Evolutionary conservation across 805 yeast species (phyloP).

Genomic region (Zygotorulaspora sp.): DNA sequence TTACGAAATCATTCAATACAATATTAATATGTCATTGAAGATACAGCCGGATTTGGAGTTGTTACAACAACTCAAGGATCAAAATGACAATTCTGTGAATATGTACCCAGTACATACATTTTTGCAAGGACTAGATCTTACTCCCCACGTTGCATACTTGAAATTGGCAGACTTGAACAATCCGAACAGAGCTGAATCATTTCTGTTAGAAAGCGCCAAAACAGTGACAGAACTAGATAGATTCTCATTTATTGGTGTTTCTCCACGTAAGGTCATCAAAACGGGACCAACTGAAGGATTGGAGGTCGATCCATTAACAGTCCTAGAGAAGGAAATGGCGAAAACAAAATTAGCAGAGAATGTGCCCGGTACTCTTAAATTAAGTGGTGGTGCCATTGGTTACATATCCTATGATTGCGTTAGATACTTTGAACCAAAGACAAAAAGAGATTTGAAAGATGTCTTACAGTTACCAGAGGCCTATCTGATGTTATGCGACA

Average conservation of each 20-base stretch:
- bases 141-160: constrained; percentile 87
- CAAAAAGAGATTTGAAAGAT: constrained; percentile 70
- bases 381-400: constrained; percentile 96
- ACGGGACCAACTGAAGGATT: constrained; percentile 55
- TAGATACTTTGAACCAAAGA: constrained; percentile 92
- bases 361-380: constrained; percentile 73
- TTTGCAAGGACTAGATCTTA: constrained; percentile 69
- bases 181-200: constrained; percentile 58
- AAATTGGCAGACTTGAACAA: constrained; percentile 63
- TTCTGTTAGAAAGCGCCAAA: constrained; percentile 81
- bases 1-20: too few species aligned
- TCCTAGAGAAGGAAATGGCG: constrained; percentile 70
- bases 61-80: constrained; percentile 39
- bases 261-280: constrained; percentile 74
- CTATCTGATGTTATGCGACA: constrained; percentile 83
- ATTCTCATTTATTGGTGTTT: constrained; percentile 84
- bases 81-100: constrained; percentile 47
- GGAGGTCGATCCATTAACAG: constrained; percentile 73
- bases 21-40: constrained; percentile 14
- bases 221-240: constrained; percentile 88
- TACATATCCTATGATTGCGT: constrained; percentile 95
- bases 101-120: constrained; percentile 77
- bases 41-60: constrained; percentile 51
- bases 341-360: constrained; percentile 59
- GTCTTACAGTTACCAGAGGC: constrained; percentile 86